Percentiles rank a stretch among this genome's conserved stretches.
phyloP scores from a whole-genome alignment of 2,329 filamentous ascomycete genomes.

The Mariannaea elegans region DNA sequence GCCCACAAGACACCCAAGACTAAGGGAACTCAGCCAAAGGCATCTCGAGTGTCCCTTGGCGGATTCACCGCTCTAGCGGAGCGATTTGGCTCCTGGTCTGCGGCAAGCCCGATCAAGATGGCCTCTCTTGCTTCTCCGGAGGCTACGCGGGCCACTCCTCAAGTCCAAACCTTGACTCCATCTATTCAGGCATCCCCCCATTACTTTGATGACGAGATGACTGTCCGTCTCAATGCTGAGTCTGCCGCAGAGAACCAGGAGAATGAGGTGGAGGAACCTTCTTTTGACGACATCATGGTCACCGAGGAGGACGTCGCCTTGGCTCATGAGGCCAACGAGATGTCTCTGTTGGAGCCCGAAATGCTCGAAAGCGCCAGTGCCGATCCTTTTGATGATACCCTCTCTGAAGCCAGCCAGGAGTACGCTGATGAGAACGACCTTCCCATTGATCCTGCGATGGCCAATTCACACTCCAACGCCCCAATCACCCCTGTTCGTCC shows the following conservation, averaged over 20 bases:
- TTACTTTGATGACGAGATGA: conserved; percentile 72
- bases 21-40: conserved; percentile 17
- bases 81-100: conserved; percentile 70
- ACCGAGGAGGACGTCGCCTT: conserved; percentile 67
- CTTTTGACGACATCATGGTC: conserved; percentile 56
- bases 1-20: conserved; percentile 36
- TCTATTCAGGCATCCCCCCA: conserved; percentile 48
- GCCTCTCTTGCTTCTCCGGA: conserved; percentile 33
- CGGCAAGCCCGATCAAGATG: conserved; percentile 58
- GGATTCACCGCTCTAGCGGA: conserved; percentile 72
- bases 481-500: conserved; percentile 67
- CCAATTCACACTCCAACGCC: conserved; percentile 30
- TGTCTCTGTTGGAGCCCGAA: conserved; percentile 63
- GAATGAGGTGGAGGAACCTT: conserved; percentile 39
- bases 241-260: conserved; percentile 20
- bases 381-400: conserved; percentile 54
- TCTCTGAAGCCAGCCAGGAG: conserved; percentile 71
- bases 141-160: conserved; percentile 32
- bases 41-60: conserved; percentile 44
- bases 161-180: not conserved
- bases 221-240: conserved; percentile 42
- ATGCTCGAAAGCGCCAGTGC: conserved; percentile 48
- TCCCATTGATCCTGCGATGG: conserved; percentile 61
- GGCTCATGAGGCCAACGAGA: conserved; percentile 66
- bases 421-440: conserved; percentile 73